Evolutionary conservation across 1,139 yeast species (phyloP).

Genomic region (Blastobotrys persicus): DNA sequence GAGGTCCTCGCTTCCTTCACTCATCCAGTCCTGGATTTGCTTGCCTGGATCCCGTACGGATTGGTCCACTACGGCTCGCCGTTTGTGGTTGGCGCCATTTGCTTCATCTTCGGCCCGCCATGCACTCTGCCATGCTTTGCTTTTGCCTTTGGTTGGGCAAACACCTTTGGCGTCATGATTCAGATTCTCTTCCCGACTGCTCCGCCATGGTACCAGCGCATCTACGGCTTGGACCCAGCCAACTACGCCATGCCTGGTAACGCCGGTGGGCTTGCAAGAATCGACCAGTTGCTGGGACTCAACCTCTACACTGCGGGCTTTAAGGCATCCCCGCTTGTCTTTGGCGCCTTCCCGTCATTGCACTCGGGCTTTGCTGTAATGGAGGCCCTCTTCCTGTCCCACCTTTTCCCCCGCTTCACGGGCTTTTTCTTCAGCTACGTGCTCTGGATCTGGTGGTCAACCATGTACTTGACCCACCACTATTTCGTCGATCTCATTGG

Average conservation of each 20-base stretch:
- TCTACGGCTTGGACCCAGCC: constrained; percentile 87
- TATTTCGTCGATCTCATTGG: constrained; percentile 90
- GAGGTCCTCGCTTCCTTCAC: constrained; percentile 80
- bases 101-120: constrained; percentile 92
- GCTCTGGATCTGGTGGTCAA: constrained; percentile 96
- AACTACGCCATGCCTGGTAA: constrained; percentile 90
- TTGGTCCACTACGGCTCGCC: constrained; percentile 87
- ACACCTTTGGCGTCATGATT: constrained; percentile 74
- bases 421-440: constrained; percentile 72
- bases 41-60: constrained; percentile 98
- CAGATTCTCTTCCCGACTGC: constrained; percentile 92
- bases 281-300: constrained; percentile 75
- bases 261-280: constrained; percentile 94
- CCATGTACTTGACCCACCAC: constrained; percentile 96
- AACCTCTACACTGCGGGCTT: constrained; percentile 87
- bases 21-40: constrained; percentile 63
- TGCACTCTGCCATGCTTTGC: constrained; percentile 82
- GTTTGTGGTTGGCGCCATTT: constrained; percentile 73
- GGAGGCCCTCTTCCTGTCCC: constrained; percentile 83
- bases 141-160: constrained; percentile 97
- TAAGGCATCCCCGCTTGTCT: constrained; percentile 83
- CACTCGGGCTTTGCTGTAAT: constrained; percentile 93
- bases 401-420: constrained; percentile 70
- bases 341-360: constrained; percentile 97
- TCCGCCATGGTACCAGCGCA: constrained; percentile 95